phyloP scores from a whole-genome alignment of 2,329 filamentous ascomycete species.

The Zymoseptoria crescenta region DNA sequence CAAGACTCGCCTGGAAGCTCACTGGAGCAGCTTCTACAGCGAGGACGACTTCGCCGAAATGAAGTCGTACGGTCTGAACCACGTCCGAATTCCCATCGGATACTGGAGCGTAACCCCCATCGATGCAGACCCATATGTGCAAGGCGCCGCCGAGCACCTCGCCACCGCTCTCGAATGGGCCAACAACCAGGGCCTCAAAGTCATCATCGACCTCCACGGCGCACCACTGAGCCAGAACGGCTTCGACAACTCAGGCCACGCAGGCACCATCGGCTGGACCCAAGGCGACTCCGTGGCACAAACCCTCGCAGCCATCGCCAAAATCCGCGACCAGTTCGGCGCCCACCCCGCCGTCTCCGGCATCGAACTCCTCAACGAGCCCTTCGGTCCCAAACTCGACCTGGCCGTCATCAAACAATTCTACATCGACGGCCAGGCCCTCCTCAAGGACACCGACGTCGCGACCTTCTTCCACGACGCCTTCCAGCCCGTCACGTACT shows the following conservation, averaged over 20 bases:
- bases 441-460: slow-evolving; percentile 35
- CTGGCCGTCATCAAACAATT: slow-evolving; percentile 39
- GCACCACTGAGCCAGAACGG: slow-evolving; percentile 58
- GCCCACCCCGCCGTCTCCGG: slow-evolving; percentile 39
- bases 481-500: slow-evolving; percentile 37
- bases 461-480: slow-evolving; percentile 42
- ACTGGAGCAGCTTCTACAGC: slow-evolving; percentile 34
- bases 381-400: slow-evolving; percentile 36
- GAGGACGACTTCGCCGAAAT: slow-evolving; percentile 38
- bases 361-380: slow-evolving; percentile 44
- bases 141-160: slow-evolving; percentile 42
- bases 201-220: slow-evolving; percentile 62
- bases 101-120: slow-evolving; percentile 52
- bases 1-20: slow-evolving; percentile 36
- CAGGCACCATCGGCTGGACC: slow-evolving; percentile 39
- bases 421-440: slow-evolving; percentile 43
- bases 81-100: slow-evolving; percentile 45
- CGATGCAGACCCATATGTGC: slow-evolving; percentile 39
- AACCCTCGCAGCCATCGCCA: slow-evolving; percentile 38
- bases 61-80: slow-evolving; percentile 30
- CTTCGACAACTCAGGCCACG: slow-evolving; percentile 57
- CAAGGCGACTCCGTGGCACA: slow-evolving; percentile 36
- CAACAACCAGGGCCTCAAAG: slow-evolving; percentile 49
- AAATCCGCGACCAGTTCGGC: slow-evolving; percentile 40
- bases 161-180: slow-evolving; percentile 48